phyloP scores from a whole-genome alignment of 805 yeast genomes.

The Ogataea nakhonphanomensis region DNA sequence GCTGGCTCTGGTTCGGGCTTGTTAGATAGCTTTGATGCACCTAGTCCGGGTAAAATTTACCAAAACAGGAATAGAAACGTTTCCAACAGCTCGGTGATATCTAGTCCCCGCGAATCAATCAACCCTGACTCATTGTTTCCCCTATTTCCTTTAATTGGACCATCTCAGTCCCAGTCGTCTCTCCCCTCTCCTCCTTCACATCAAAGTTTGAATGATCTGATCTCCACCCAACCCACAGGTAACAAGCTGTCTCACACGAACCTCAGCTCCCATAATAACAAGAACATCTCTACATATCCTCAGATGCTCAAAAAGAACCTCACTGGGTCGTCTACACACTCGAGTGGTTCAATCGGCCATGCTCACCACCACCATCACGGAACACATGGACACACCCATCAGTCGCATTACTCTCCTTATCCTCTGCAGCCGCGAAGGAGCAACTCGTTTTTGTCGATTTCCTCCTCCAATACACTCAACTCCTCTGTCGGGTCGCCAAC shows the following conservation, averaged over 20 bases:
- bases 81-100: conserved; percentile 16
- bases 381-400: conserved; percentile 24
- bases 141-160: conserved; percentile 33
- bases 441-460: conserved; percentile 25
- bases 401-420: conserved; percentile 27
- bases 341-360: conserved; percentile 18
- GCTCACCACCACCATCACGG: conserved; percentile 21
- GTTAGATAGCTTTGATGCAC: conserved; percentile 29
- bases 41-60: conserved; percentile 6
- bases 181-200: conserved; percentile 16
- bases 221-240: conserved; percentile 12
- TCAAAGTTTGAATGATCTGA: conserved; percentile 12
- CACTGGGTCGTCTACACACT: conserved; percentile 31
- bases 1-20: conserved; percentile 30
- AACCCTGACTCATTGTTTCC: conserved; percentile 33
- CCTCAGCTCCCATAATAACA: conserved; percentile 21
- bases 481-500: conserved; percentile 27
- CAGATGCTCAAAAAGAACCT: conserved; percentile 20
- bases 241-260: conserved; percentile 23
- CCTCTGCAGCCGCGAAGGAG: conserved; percentile 20
- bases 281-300: conserved; percentile 8
- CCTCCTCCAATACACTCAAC: conserved; percentile 22
- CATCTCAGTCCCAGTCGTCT: conserved; percentile 22
- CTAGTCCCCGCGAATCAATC: conserved; percentile 20
- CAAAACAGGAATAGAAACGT: conserved; percentile 12